Evolutionary conservation across 2,329 filamentous ascomycete genomes (phyloP).

Genomic region (Trichoderma citrinoviride): DNA sequence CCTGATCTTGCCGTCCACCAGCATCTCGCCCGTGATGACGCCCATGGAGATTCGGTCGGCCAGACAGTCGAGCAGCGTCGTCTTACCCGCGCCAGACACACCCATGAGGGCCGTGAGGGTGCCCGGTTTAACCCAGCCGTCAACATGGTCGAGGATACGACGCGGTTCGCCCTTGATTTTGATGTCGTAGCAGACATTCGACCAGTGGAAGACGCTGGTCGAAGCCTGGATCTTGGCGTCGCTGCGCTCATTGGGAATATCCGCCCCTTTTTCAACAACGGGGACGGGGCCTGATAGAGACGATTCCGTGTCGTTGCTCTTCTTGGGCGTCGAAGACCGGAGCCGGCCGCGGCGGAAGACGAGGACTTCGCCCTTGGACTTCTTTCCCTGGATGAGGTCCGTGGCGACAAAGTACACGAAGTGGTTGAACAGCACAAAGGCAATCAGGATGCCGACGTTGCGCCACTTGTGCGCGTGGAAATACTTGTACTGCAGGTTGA

Average conservation of each 20-base stretch:
- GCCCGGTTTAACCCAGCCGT: slow-evolving; percentile 73
- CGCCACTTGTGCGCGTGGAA: slow-evolving; percentile 49
- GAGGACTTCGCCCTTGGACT: slow-evolving; percentile 60
- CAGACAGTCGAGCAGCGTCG: slow-evolving; percentile 59
- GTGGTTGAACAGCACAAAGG: slow-evolving; percentile 48
- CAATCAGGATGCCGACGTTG: slow-evolving; percentile 57
- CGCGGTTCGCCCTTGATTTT: slow-evolving; percentile 63
- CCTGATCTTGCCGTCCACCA: slow-evolving; percentile 65
- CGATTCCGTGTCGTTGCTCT: slow-evolving; percentile 1
- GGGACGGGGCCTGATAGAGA: background rate
- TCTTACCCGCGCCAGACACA: slow-evolving; percentile 53
- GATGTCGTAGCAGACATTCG: slow-evolving; percentile 71
- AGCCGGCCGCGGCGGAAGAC: slow-evolving; percentile 42
- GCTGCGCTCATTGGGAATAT: background rate
- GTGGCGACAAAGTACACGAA: slow-evolving; percentile 48
- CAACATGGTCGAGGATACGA: slow-evolving; percentile 66
- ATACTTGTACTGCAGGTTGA: slow-evolving; percentile 49
- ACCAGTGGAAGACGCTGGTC: slow-evolving; percentile 45
- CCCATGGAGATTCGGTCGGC: slow-evolving; percentile 51
- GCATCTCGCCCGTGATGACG: slow-evolving; percentile 66
- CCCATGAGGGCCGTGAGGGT: slow-evolving; percentile 70
- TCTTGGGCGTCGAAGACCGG: background rate
- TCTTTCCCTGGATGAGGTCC: slow-evolving; percentile 47
- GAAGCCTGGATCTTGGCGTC: slow-evolving; percentile 6
- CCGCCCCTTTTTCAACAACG: slow-evolving; percentile 7